Percentiles rank a stretch among this genome's conserved stretches.
phyloP scores from a whole-genome alignment of 768 basidiomycete genomes.

The Leccinum subtestaceum region DNA sequence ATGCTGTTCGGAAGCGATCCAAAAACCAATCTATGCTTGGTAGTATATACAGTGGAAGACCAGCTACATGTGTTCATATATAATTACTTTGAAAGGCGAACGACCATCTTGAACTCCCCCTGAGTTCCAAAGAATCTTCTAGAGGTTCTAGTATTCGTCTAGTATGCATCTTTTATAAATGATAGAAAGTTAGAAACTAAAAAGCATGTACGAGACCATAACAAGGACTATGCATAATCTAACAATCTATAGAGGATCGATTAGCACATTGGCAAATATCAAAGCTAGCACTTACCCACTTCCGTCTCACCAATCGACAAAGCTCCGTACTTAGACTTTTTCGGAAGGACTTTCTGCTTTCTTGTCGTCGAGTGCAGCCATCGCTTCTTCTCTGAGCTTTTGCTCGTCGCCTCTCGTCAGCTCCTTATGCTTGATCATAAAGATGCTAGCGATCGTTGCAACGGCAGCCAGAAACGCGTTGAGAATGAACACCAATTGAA shows the following conservation, averaged over 20 bases:
- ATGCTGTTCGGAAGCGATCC: not conserved
- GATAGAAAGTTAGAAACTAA: not conserved
- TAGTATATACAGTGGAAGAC: not conserved
- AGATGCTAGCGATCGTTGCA: slow-evolving; percentile 52
- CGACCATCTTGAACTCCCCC: not conserved
- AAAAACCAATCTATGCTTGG: not conserved
- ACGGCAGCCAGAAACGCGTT: slow-evolving; percentile 53
- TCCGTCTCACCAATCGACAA: not conserved
- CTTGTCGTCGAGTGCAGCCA: slow-evolving; percentile 4
- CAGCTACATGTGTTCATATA: not conserved
- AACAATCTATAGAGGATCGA: not conserved
- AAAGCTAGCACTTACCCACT: slow-evolving; percentile 2
- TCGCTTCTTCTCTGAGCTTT: slow-evolving; percentile 42
- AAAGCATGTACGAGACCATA: not conserved
- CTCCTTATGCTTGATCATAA: slow-evolving; percentile 62
- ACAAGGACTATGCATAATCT: not conserved
- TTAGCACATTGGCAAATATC: not conserved
- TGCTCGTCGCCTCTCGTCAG: slow-evolving; percentile 58
- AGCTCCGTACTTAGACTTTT: slow-evolving; percentile 1
- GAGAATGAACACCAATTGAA: slow-evolving; percentile 58
- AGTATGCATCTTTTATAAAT: not conserved
- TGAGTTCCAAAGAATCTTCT: not conserved
- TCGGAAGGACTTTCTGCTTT: not conserved
- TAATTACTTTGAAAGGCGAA: not conserved
- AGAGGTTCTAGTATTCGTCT: not conserved